These are phyloP conservation scores for Arctostaphylos glauca DNA, from an alignment of 148 eudicot species.

Conservation along the genomic window DNA sequence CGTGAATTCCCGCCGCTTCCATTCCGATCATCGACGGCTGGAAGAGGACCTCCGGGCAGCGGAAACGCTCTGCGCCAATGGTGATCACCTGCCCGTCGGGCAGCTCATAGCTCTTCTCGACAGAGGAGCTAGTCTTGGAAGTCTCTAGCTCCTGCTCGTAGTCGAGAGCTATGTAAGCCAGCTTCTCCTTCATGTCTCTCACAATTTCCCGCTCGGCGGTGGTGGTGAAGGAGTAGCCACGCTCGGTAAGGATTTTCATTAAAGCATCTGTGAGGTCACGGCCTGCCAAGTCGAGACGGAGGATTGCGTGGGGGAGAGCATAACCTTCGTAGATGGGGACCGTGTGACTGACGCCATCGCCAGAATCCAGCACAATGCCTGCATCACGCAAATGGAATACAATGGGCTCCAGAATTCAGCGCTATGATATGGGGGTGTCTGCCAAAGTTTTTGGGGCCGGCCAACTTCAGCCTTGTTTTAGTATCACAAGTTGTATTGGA, in stretches of 20 bases:
- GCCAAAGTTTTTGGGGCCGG: no score
- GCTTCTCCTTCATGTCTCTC: constrained; percentile 64
- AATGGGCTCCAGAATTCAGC: background rate
- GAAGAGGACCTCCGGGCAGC: constrained; percentile 52
- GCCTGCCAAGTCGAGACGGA: constrained; percentile 81
- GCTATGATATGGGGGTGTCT: no score
- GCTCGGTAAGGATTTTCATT: constrained; percentile 87
- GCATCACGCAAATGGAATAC: background rate
- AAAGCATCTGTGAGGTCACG: constrained; percentile 75
- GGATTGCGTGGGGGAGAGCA: constrained; percentile 83
- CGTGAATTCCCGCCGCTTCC: constrained; percentile 89
- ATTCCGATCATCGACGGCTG: constrained; percentile 58
- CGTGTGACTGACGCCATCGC: constrained; percentile 93
- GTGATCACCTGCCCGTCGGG: constrained; percentile 55
- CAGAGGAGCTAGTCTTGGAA: constrained; percentile 43
- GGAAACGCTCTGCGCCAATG: constrained; percentile 47
- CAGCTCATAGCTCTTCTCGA: constrained; percentile 50
- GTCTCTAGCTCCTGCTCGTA: constrained; percentile 54
- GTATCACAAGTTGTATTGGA: no score
- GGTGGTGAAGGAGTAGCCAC: constrained; percentile 90
- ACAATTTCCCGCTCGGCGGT: constrained; percentile 87
- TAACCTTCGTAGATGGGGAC: constrained; percentile 85
- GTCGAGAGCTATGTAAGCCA: constrained; percentile 52
- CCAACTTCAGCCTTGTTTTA: no score
- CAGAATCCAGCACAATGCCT: constrained; percentile 90